phyloP scores from a whole-genome alignment of 2,329 filamentous ascomycete species.

The Stylonectria norvegica region DNA sequence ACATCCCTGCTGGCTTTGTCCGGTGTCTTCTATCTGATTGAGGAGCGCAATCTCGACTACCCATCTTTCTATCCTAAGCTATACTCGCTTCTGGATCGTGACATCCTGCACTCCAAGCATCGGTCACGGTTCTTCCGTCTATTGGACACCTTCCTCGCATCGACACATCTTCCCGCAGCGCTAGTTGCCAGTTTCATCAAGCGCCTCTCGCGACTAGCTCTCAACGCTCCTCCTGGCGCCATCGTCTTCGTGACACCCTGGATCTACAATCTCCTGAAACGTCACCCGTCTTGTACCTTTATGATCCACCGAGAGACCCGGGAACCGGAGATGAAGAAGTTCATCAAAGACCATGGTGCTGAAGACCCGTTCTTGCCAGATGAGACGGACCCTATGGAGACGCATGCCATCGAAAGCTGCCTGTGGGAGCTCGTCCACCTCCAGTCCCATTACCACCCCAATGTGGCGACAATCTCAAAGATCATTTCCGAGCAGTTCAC shows the following conservation, averaged over 20 bases:
- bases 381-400: slow-evolving; percentile 80
- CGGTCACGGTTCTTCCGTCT: slow-evolving; percentile 90
- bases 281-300: slow-evolving; percentile 86
- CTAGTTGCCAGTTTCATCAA: slow-evolving; percentile 97
- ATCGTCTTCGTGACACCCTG: slow-evolving; percentile 88
- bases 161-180: slow-evolving; percentile 85
- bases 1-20: slow-evolving; percentile 85
- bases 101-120: slow-evolving; percentile 89
- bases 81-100: slow-evolving; percentile 83
- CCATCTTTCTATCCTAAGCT: slow-evolving; percentile 90
- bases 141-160: slow-evolving; percentile 83
- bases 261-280: slow-evolving; percentile 91
- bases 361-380: slow-evolving; percentile 73
- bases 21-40: slow-evolving; percentile 92
- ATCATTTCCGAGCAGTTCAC: slow-evolving; percentile 97
- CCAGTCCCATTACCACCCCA: slow-evolving; percentile 93
- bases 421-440: slow-evolving; percentile 93
- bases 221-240: slow-evolving; percentile 86
- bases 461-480: slow-evolving; percentile 88
- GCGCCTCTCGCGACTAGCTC: slow-evolving; percentile 74
- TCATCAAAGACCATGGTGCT: slow-evolving; percentile 58
- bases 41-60: slow-evolving; percentile 92
- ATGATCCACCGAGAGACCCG: slow-evolving; percentile 82
- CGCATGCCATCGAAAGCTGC: slow-evolving; percentile 83
- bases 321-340: slow-evolving; percentile 54